Evolutionary conservation across 345 rosid species (phyloP), one percentile per base, ranked within the genome.

Genomic region (Pelargonium nanum): DNA sequence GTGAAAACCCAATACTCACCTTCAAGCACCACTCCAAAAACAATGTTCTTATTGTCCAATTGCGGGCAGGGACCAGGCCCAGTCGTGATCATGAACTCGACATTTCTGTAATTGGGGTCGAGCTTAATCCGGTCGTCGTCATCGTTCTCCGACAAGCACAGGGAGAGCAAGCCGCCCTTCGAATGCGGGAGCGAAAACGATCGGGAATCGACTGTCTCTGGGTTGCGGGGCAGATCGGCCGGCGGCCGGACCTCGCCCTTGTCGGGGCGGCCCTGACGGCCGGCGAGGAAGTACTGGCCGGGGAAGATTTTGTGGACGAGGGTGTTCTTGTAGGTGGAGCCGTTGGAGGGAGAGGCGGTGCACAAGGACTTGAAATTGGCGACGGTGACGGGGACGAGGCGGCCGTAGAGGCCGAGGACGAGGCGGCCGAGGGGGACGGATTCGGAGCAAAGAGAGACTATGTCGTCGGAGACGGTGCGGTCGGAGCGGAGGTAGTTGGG

Each of bases 21-120:
- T 86, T 88, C 77, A 61, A 85, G 95, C 2, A 91, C 98, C 6
- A 80, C 75, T n/a, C 96, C 96, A 16, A 91, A 88, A 12, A 88
- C 95, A n/a, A 88, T 85, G 81, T 88, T 91, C 70, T 77, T 83
- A 54, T 53, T 70, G 64, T 88, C 95, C 59, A 91, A 77, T 69
- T 80, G 81, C 0, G 95, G 96, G 56, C 87, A 86, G 7, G 98
- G 92, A 48, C 86, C 96, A 19, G 95, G 98, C 4, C 98, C 98
- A 0, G 95, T 86, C 4, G 89, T 91, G 51, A 88, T 88, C 78
- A 91, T 78, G 79, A 91, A 91, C 75, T 86, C 96, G 6, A 86
- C 95, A 60, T 88, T 88, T 53, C 96, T 80, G 59, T 86, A 85
- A 44, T 83, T 62, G 15, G 92, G 84, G 55, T 88, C 85, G 4